These are phyloP conservation scores for Coffea eugenioides DNA, from an alignment of 257 asterid genomes.

Conservation along the genomic window DNA sequence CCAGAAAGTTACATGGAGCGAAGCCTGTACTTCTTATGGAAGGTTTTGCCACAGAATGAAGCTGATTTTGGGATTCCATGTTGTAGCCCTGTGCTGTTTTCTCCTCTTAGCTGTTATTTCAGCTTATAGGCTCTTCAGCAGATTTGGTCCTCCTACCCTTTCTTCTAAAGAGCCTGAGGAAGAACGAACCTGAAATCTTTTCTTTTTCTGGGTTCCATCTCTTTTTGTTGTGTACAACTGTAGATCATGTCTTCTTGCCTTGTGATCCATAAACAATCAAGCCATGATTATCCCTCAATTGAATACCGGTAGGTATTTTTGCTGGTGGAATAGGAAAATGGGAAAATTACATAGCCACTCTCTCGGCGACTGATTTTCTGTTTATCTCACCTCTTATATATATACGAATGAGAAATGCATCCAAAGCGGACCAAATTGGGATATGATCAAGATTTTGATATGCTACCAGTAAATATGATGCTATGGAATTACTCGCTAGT, in stretches of 20 bases:
- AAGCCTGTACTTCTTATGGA: slow-evolving; percentile 77
- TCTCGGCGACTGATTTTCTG: too few relatives aligned
- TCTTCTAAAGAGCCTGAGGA: slow-evolving; percentile 42
- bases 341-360: background rate
- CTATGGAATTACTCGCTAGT: background rate
- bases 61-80: slow-evolving; percentile 53
- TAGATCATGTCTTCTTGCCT: background rate
- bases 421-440: background rate
- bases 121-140: slow-evolving; percentile 64
- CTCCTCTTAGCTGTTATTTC: slow-evolving; percentile 65
- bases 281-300: background rate
- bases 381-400: background rate
- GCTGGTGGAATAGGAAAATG: background rate
- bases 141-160: slow-evolving; percentile 60
- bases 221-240: background rate
- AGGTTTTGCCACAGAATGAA: slow-evolving; percentile 65
- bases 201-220: background rate
- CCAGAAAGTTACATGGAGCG: slow-evolving; percentile 74
- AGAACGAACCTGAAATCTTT: slow-evolving; percentile 12
- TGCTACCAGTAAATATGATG: background rate
- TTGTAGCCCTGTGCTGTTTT: slow-evolving; percentile 61
- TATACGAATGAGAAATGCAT: background rate
- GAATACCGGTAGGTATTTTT: background rate
- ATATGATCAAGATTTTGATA: background rate
- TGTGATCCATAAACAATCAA: background rate